A percentile compares a stretch with the other conserved stretches of the same genome.
Conservation (phyloP, 345 rosid species). For the Populus ilicifolia region DNA sequence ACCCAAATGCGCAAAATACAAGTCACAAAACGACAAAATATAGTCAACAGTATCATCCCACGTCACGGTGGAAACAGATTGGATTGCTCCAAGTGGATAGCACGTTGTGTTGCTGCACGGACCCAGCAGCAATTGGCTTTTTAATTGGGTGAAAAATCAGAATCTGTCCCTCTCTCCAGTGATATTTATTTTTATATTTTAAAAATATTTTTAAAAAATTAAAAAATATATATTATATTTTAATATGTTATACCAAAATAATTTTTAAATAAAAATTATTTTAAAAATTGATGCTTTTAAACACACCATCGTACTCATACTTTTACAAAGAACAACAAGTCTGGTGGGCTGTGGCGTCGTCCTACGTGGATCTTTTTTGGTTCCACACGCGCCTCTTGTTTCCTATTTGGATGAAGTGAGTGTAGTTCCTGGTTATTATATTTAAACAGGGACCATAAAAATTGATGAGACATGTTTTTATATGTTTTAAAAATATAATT, state of each 20-base stretch:
- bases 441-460: too few species aligned
- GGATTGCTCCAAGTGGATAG: background rate
- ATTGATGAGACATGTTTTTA: too few species aligned
- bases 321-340: background rate
- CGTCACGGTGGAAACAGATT: background rate
- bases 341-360: background rate
- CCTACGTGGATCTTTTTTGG: background rate
- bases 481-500: too few species aligned
- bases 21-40: too few species aligned
- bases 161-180: background rate
- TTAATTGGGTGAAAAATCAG: background rate
- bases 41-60: background rate
- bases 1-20: background rate
- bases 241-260: too few species aligned
- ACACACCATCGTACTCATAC: background rate
- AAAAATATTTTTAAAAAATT: too few species aligned
- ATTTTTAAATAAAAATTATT: too few species aligned
- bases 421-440: too few species aligned
- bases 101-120: background rate
- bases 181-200: too few species aligned
- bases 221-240: too few species aligned
- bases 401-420: background rate
- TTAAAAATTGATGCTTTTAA: too few species aligned
- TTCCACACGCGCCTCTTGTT: background rate
- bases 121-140: background rate